Conservation (phyloP, 2,329 filamentous ascomycete species). For the Xylaria sp. region DNA sequence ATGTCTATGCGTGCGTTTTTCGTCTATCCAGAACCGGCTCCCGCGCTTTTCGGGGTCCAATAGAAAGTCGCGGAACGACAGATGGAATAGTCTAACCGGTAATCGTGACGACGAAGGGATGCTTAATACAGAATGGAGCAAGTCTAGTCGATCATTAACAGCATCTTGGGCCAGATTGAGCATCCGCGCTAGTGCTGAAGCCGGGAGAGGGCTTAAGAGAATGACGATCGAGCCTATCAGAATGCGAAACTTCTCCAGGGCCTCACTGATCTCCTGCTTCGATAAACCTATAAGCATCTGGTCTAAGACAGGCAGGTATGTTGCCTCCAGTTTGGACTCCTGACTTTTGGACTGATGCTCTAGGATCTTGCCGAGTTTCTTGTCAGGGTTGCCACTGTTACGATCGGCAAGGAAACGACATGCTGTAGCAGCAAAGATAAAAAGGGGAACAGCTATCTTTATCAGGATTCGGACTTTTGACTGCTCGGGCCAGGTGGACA, state of each 20-base stretch:
- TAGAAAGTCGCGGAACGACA: conserved; percentile 45
- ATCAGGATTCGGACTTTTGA: conserved; percentile 1
- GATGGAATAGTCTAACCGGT: conserved; percentile 38
- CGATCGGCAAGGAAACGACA: conserved; percentile 38
- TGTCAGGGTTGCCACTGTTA: not conserved
- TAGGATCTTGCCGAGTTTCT: conserved; percentile 9
- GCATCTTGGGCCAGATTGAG: not conserved
- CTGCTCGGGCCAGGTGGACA: conserved; percentile 36
- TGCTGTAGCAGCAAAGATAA: conserved; percentile 25
- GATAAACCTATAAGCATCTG: conserved; percentile 1
- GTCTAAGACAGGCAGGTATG: conserved; percentile 12
- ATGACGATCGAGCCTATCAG: not conserved
- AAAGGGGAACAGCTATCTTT: too few species aligned
- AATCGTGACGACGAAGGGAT: conserved; percentile 62
- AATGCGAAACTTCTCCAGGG: too few species aligned
- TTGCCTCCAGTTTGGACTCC: conserved; percentile 10
- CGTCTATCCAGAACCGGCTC: conserved; percentile 41
- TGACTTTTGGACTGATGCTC: conserved; percentile 1
- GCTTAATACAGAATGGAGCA: not conserved
- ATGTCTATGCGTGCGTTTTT: conserved; percentile 34
- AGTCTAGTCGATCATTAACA: not conserved
- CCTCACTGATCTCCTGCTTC: too few species aligned
- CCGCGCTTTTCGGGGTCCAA: conserved; percentile 31
- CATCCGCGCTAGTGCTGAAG: not conserved
- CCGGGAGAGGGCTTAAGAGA: not conserved